Base-by-base conservation (phyloP, 2,329 filamentous ascomycete species). In the Colletotrichum tabaci region DNA sequence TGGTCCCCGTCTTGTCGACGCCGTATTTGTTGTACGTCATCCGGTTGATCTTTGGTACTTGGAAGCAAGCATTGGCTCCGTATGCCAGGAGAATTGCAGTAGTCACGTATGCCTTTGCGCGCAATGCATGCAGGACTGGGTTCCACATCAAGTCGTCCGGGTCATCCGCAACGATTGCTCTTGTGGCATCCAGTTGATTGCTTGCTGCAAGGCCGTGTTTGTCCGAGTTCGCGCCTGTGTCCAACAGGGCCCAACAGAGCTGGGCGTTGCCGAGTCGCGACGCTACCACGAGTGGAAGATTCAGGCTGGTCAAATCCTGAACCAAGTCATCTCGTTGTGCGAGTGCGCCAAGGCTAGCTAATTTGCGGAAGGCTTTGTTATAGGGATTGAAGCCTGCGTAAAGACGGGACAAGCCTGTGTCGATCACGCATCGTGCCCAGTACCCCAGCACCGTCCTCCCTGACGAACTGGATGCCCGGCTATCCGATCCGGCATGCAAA, bases 171-270 rank as follows among this genome's bases (percentile, higher is more conserved):
- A 8, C 42, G 12, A 10, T n/a, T n/a, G 2, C 44, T 6, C 12
- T 47, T 3, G 3, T 9, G 5, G 7, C 9, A 21, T n/a, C 46
- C 47, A 50, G 47, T 12, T 10, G 47, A 3, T 21, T 50, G 10
- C 16, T 50, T 23, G 47, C 10, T 21, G 47, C 21, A 21, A 23
- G 26, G 21, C 47, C 21, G 44, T 26, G 7, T 23, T 68, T 50
- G 58, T 61, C 52, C 9, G 62, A 40, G 16, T 42, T 23, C 8
- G 53, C 53, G 13, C 53, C 62, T 40, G 38, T 26, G 12, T 66
- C 62, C 30, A 66, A 26, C 5, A 58, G 30, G 13, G 53, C 62
- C 62, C 62, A 58, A 42, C 53, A 66, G 18, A 66, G 26, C 42
- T 30, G 18, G 12, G 62, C 42, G 10, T 58, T 66, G 26, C 62